Base-by-base conservation (phyloP, 345 rosid species). In the Populus davidiana region DNA sequence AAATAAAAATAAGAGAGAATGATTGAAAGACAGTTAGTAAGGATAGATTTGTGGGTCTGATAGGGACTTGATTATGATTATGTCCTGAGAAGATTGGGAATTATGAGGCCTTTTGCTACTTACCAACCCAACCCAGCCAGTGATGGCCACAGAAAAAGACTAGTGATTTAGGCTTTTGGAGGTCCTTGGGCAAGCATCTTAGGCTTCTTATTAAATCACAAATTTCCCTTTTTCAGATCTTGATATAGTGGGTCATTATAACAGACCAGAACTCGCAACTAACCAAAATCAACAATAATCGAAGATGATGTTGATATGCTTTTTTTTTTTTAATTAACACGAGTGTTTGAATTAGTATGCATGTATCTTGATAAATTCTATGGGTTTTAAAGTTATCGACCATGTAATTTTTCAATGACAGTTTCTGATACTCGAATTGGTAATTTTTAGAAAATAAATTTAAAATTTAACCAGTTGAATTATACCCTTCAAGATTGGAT, bases 51-150 rank as follows among this genome's bases (percentile, higher is more conserved):
- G 83, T 59, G 80, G 86, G 76, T 75, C 35, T 78, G 83, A 85
- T 38, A 66, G 78, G 43, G 83, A 83, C 80, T 73, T 69, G 25
- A 74, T 36, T 69, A 81, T 82, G 74, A 82, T 82, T 78, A 39
- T 85, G 86, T 80, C 82, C 76, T 63, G 73, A 62, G 82, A 75
- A 66, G 75, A 73, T 73, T 68, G 74, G 76, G 81, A 82, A 85
- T 76, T 87, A 78, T 67, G 59, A 81, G 80, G 84, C 79, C 79
- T 78, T 76, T 75, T 89, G 91, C 85, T 79, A 75, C 95, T 89
- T 86, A 86, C 85, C 91, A 85, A 88, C 93, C 93, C 87, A 85
- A 90, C 91, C 80, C 77, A 68, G 44, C 63, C 82, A 80, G 85
- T 83, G 81, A 79, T 79, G 66, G 17, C 78, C 62, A 81, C 85